Conservation (phyloP, 78 protist species). For the Parvularia atlantis region DNA sequence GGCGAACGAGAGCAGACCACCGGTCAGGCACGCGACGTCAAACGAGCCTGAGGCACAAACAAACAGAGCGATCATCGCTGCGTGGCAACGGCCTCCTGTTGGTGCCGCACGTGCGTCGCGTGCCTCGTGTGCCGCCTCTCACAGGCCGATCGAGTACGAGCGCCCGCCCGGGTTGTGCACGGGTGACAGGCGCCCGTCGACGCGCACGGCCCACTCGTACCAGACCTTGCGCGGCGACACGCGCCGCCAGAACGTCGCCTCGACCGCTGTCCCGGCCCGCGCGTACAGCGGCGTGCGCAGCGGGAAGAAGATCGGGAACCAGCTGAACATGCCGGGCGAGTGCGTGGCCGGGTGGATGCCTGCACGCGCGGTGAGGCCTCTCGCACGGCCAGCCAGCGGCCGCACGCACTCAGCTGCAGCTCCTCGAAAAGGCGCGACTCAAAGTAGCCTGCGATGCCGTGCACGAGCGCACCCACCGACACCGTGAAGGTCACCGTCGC, state of each 20-base stretch:
- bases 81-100: no score
- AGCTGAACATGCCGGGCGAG: conserved; percentile 84
- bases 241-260: conserved; percentile 9
- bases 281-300: conserved; percentile 21
- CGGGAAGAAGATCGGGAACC: conserved; percentile 96
- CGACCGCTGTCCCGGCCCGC: conserved; percentile 1
- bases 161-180: no score
- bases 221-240: conserved; percentile 43
- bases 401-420: conserved; percentile 44
- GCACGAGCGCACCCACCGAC: conserved; percentile 28
- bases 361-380: no score
- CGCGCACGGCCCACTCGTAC: conserved; percentile 91
- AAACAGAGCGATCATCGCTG: no score
- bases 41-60: no score
- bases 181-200: no score
- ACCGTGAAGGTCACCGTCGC: conserved; percentile 5
- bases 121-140: no score
- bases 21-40: no score
- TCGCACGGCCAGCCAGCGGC: neutral
- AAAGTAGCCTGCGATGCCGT: conserved; percentile 94
- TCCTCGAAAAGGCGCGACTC: conserved; percentile 71
- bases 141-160: no score
- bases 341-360: conserved; percentile 71
- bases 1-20: no score
- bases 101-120: no score